These are phyloP conservation scores for Guyanaporus albipodus DNA, from an alignment of 768 basidiomycete species.

Conservation along the genomic window DNA sequence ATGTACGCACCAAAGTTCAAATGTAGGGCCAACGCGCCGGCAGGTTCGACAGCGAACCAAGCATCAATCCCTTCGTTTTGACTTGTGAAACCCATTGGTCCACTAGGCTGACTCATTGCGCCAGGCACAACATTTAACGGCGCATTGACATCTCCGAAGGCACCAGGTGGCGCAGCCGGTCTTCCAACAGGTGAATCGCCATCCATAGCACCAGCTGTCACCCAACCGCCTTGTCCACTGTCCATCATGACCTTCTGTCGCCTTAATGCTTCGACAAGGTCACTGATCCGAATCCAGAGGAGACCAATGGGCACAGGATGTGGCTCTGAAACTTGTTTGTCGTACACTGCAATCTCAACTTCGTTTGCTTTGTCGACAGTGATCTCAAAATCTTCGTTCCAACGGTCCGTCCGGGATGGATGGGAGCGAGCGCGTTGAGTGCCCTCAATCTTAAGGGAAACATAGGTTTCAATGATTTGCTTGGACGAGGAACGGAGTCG, in stretches of 20 bases:
- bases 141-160: conserved; percentile 42
- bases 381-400: conserved; percentile 98
- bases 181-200: conserved; percentile 48
- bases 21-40: conserved; percentile 84
- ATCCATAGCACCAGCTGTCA: conserved; percentile 88
- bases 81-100: conserved; percentile 18
- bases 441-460: conserved; percentile 95
- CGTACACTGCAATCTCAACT: conserved; percentile 93
- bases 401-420: conserved; percentile 89
- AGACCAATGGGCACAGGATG: conserved; percentile 89
- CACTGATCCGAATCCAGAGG: conserved; percentile 91
- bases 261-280: conserved; percentile 89
- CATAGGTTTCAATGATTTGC: conserved; percentile 74
- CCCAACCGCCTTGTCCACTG: conserved; percentile 87
- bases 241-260: conserved; percentile 90
- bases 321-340: conserved; percentile 78
- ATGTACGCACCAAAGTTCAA: conserved; percentile 83
- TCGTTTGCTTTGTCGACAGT: conserved; percentile 97
- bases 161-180: conserved; percentile 48
- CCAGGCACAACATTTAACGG: conserved; percentile 38
- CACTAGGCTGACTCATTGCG: conserved; percentile 26
- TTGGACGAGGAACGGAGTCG: conserved; percentile 77
- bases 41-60: conserved; percentile 97
- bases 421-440: conserved; percentile 90
- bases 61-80: conserved; percentile 82